Conservation (phyloP, 805 yeast genomes). For the Metschnikowia picachoensis region DNA sequence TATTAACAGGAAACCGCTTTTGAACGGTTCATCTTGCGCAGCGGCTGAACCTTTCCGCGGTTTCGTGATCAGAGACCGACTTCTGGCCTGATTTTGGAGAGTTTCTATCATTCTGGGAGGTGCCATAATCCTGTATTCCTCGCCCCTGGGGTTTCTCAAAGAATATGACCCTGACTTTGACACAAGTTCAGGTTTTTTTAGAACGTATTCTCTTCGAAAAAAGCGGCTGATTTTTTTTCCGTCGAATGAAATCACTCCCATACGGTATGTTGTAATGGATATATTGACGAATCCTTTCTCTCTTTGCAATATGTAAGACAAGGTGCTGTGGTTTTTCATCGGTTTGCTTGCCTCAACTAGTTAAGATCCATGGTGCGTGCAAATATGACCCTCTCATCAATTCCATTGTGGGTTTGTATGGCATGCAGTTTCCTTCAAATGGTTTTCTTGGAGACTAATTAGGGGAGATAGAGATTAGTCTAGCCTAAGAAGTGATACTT, state of each 20-base stretch:
- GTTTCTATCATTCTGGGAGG: neutral
- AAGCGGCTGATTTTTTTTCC: neutral
- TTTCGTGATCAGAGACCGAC: neutral
- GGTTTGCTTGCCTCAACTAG: slow-evolving; percentile 4
- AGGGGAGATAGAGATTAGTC: neutral
- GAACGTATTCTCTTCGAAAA: neutral
- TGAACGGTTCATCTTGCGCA: slow-evolving; percentile 5
- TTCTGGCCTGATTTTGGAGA: neutral
- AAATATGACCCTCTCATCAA: slow-evolving; percentile 1
- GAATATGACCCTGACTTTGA: neutral
- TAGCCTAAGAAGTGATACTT: too few species aligned
- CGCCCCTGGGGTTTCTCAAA: neutral
- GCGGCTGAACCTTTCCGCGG: neutral
- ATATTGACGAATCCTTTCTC: slow-evolving; percentile 1
- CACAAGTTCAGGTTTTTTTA: neutral
- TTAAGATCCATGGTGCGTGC: slow-evolving; percentile 8
- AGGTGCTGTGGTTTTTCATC: neutral
- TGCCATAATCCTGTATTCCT: slow-evolving; percentile 1
- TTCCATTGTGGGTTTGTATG: neutral
- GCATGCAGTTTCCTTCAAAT: neutral
- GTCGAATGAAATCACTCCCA: neutral
- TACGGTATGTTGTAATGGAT: neutral
- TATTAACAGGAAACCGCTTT: too few species aligned
- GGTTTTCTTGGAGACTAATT: too few species aligned
- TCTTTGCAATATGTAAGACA: neutral